Base-by-base conservation (phyloP, 208 protist species). In the Trypanosoma vivax region DNA sequence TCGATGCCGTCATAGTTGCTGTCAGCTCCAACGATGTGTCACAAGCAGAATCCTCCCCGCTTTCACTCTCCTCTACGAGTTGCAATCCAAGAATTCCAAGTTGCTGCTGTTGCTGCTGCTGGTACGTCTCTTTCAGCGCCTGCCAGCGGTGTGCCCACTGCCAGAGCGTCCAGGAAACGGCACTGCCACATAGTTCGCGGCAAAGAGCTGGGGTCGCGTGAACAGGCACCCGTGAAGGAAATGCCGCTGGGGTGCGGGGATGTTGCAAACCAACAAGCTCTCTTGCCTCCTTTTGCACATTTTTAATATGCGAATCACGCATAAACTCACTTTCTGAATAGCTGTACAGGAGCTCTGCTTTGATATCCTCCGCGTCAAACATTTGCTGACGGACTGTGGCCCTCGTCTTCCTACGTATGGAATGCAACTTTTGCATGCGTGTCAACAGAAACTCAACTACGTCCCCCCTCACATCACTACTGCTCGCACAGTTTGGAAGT, bases 301-400 rank as follows among this genome's bases (percentile, higher is more conserved):
- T 65, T 3, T 65, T 68, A 28, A 91, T 65, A 43, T 82, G 45
- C 49, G 52, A 68, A 27, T 14, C 60, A 19, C 42, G 52, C 67
- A 54, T 51, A 45, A 60, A 50, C 46, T 64, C 68, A 24, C 40
- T 37, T 6, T 62, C 71, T 19, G 51, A 64, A 35, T 60, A 79
- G 29, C 59, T 65, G 43, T 69, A 59, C 1, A 62, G 33, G 16
- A 65, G 53, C 33, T 87, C 73, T 23, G 70, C 81, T 40, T 75
- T 66, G 28, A 93, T 75, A 45, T 93, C 86, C 63, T 93, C 76
- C 2, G 86, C 86, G 43, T 93, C 82, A 65, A 80, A 88, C n/a
- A 89, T 63, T 55, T 90, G 86, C 60, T 88, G 81, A 33, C 82
- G 78, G 56, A 93, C 73, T 10, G 75, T 50, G 14, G 65, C 50